phyloP scores from a whole-genome alignment of 73 alveolate species.

The Blepharisma japonicum region DNA sequence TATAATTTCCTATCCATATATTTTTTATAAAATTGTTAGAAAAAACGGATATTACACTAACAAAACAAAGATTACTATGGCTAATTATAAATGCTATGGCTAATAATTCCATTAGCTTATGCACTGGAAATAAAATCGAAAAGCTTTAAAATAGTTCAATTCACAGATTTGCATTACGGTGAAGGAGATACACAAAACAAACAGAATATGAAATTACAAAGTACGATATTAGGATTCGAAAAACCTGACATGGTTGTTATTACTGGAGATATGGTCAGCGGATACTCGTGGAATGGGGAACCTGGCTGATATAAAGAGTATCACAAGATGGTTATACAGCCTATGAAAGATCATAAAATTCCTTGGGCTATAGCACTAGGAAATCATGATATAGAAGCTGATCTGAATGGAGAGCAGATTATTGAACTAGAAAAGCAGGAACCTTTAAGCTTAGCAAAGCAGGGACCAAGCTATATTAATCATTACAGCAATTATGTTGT shows the following conservation, averaged over 20 bases:
- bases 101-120: neutral
- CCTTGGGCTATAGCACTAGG: slow-evolving; percentile 61
- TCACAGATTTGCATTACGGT: slow-evolving; percentile 58
- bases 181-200: slow-evolving; percentile 44
- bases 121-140: neutral
- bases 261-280: slow-evolving; percentile 67
- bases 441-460: slow-evolving; percentile 34
- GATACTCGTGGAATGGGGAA: slow-evolving; percentile 60
- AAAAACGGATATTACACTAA: too few species aligned
- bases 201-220: slow-evolving; percentile 13
- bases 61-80: too few species aligned
- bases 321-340: slow-evolving; percentile 32
- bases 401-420: slow-evolving; percentile 46
- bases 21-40: too few species aligned
- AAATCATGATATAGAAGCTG: slow-evolving; percentile 61
- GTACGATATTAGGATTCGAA: slow-evolving; percentile 35
- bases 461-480: slow-evolving; percentile 36
- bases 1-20: too few species aligned
- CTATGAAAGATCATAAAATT: slow-evolving; percentile 33
- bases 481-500: slow-evolving; percentile 50
- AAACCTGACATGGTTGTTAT: slow-evolving; percentile 51
- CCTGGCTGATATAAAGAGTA: slow-evolving; percentile 42
- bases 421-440: slow-evolving; percentile 49
- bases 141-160: slow-evolving; percentile 41
- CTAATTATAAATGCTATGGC: too few species aligned